Evolutionary conservation across 148 eudicot genomes (phyloP).

Genomic region (Rhododendron molle): DNA sequence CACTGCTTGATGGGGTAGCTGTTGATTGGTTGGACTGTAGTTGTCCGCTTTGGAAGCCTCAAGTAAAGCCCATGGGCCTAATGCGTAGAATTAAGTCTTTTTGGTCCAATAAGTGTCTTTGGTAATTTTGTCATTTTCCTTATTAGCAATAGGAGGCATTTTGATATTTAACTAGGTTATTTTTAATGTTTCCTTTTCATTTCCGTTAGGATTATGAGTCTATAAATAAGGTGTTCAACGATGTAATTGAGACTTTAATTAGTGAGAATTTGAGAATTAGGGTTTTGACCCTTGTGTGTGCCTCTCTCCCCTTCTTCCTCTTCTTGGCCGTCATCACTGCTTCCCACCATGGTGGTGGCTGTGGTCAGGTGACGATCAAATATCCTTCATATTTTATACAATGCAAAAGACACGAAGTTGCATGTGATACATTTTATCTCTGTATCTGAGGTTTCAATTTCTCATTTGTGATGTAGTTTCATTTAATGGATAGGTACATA

Average conservation of each 20-base stretch:
- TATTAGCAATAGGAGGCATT: background rate
- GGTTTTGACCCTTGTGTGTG: background rate
- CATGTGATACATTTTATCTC: background rate
- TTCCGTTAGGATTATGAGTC: too few relatives aligned
- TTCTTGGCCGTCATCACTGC: background rate
- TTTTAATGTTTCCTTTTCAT: too few relatives aligned
- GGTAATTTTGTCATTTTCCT: background rate
- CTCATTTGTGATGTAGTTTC: constrained; percentile 27
- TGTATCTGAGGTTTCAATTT: background rate
- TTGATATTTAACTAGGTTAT: too few relatives aligned
- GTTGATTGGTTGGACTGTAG: background rate
- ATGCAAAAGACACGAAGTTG: background rate
- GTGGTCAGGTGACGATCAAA: background rate
- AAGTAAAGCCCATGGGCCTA: background rate
- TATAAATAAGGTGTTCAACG: too few relatives aligned
- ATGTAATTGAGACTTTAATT: too few relatives aligned
- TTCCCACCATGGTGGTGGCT: background rate
- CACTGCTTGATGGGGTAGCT: background rate
- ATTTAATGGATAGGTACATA: constrained; percentile 46
- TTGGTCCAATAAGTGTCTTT: background rate
- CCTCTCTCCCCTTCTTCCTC: background rate
- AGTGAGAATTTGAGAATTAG: too few relatives aligned
- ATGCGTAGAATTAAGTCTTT: background rate
- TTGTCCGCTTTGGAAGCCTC: background rate
- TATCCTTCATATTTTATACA: background rate